Percentiles rank a stretch among this genome's conserved stretches.
These are phyloP conservation scores for Yamadazyma insecticola DNA, from an alignment of 805 yeast genomes.

Conservation along the genomic window DNA sequence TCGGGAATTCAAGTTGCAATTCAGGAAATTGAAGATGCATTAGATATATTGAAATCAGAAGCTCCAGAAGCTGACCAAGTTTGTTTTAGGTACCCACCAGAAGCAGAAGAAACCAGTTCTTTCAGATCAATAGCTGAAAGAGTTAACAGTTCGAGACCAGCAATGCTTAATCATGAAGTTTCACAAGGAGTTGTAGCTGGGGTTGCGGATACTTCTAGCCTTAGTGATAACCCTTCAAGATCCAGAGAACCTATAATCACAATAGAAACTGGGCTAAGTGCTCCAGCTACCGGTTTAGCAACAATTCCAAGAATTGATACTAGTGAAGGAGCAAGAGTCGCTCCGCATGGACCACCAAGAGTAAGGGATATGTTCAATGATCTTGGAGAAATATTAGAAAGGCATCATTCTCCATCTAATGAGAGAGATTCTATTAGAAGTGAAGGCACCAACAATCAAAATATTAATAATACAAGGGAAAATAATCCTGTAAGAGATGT, in stretches of 20 bases:
- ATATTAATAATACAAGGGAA: not conserved
- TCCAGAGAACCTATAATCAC: slow-evolving; percentile 3
- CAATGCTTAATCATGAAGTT: slow-evolving; percentile 33
- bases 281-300: not conserved
- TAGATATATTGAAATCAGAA: not conserved
- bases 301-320: not conserved
- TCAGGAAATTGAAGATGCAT: slow-evolving; percentile 2
- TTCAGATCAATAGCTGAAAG: slow-evolving; percentile 22
- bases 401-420: slow-evolving; percentile 34
- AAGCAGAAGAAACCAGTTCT: slow-evolving; percentile 16
- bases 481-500: slow-evolving; percentile 8
- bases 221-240: not conserved
- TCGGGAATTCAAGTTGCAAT: slow-evolving; percentile 13
- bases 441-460: not conserved
- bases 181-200: slow-evolving; percentile 30
- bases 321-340: slow-evolving; percentile 1
- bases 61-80: slow-evolving; percentile 21
- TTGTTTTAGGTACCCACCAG: slow-evolving; percentile 24
- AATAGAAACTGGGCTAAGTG: slow-evolving; percentile 4
- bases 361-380: slow-evolving; percentile 4
- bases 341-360: slow-evolving; percentile 4
- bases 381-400: slow-evolving; percentile 42
- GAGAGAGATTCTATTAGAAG: not conserved
- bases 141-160: slow-evolving; percentile 29
- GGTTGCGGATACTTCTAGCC: slow-evolving; percentile 5